Conservation (phyloP, 768 basidiomycete species). For the Tulasnella sp. region DNA sequence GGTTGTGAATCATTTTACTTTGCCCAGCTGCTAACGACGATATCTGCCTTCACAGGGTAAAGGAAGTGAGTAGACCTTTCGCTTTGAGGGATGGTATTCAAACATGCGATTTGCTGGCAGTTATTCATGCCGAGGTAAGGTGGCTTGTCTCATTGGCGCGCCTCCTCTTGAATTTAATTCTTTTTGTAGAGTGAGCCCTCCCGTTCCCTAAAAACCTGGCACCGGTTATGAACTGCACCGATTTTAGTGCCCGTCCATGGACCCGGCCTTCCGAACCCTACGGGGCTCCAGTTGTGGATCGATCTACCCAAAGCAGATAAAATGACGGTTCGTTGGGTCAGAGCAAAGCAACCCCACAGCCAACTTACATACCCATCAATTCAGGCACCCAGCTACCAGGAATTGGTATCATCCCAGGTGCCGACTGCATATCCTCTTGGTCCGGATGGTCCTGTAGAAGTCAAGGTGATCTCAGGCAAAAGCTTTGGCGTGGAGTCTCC, state of each 20-base stretch:
- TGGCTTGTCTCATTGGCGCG: not conserved
- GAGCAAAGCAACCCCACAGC: not conserved
- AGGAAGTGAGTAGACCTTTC: constrained; percentile 41
- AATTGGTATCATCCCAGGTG: constrained; percentile 37
- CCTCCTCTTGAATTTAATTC: not conserved
- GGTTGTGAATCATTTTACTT: not conserved
- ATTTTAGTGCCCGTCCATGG: constrained; percentile 71
- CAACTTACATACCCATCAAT: constrained; percentile 14
- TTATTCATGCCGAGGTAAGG: constrained; percentile 58
- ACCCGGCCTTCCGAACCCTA: constrained; percentile 57
- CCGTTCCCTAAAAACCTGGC: constrained; percentile 44
- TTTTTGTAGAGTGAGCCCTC: not conserved
- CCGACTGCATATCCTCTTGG: constrained; percentile 68
- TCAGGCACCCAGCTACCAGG: constrained; percentile 76
- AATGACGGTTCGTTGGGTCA: constrained; percentile 46
- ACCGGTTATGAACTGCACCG: constrained; percentile 33
- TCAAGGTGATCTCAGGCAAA: constrained; percentile 85
- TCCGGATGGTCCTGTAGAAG: constrained; percentile 52
- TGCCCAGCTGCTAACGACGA: not conserved
- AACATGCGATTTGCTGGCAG: constrained; percentile 20
- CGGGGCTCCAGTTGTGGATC: constrained; percentile 77
- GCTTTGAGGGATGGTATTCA: not conserved
- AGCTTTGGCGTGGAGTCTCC: constrained; percentile 82
- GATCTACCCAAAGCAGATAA: constrained; percentile 50
- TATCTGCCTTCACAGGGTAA: not conserved